Evolutionary conservation across 1,284 basidiomycete species (phyloP), one percentile per base, ranked within the genome.

Genomic region (Rhodofomes roseus): DNA sequence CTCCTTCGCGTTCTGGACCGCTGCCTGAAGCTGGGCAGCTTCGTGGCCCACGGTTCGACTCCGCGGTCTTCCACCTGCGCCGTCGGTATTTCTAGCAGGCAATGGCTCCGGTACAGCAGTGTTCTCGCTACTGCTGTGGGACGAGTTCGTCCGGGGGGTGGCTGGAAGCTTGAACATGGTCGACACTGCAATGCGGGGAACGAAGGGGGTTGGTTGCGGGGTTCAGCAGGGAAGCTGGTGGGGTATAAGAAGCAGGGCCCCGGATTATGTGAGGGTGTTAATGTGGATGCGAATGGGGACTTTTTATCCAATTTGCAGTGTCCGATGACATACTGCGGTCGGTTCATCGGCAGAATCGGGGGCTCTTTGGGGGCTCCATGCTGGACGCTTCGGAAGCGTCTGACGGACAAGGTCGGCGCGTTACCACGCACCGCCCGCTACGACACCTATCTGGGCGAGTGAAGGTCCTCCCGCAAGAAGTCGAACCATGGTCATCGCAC

Each of bases 381-480:
- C 14, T 12, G 12, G 7, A n/a, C 5, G 25, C 14, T 29, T 48
- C 46, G 46, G 25, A 29, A 27, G 46, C 46, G 46, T 48, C 46
- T 48, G 25, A 48, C 46, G 46, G 46, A 12, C 16, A 18, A 4
- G 4, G 23, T 48, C 46, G 46, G 46, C 46, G 46, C 46, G 16
- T 48, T 27, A 25, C 46, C 23, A 48, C 25, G 46, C 46, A 12
- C 46, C 25, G 14, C 7, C 9, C 25, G 25, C 46, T 29, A 25
- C 46, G 29, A 25, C 16, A 29, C 46, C 46, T 18, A 48, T 48
- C 25, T 29, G 25, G 25, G 46, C 22, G 25, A 48, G 46, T 48
- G 46, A 48, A 48, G 46, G 46, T 48, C 46, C 46, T 48, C 46
- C 46, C 46, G 46, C 23, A 29, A 48, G 46, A 48, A 48, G 46